Evolutionary conservation across 73 alveolate species (phyloP).

Genomic region (Paramecium sexaurelia): DNA sequence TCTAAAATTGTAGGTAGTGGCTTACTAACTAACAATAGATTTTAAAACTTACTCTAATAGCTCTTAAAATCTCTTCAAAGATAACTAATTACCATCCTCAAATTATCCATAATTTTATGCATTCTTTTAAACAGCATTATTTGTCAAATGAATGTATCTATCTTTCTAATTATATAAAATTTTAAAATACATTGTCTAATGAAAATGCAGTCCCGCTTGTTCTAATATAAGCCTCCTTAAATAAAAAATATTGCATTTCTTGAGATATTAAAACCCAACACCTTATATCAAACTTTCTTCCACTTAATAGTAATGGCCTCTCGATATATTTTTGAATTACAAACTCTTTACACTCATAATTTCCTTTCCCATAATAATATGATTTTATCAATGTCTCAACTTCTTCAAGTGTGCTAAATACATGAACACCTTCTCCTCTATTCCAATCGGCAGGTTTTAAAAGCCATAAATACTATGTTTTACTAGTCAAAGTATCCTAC

Average conservation of each 20-base stretch:
- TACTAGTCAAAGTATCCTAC: slow-evolving; percentile 38
- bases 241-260: slow-evolving; percentile 78
- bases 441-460: slow-evolving; percentile 80
- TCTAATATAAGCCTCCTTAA: slow-evolving; percentile 89
- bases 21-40: slow-evolving; percentile 30
- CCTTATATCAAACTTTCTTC: slow-evolving; percentile 95
- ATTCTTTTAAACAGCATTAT: slow-evolving; percentile 93
- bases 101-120: slow-evolving; percentile 85
- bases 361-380: neutral
- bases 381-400: slow-evolving; percentile 4
- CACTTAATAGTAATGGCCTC: slow-evolving; percentile 86
- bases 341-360: slow-evolving; percentile 70
- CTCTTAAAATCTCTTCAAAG: slow-evolving; percentile 78
- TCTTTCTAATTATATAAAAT: slow-evolving; percentile 64
- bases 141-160: slow-evolving; percentile 89
- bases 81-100: slow-evolving; percentile 95
- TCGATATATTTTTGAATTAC: slow-evolving; percentile 93
- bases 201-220: slow-evolving; percentile 79
- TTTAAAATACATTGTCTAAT: slow-evolving; percentile 68
- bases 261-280: slow-evolving; percentile 88
- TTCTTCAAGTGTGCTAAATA: slow-evolving; percentile 69
- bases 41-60: slow-evolving; percentile 65
- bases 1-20: slow-evolving; percentile 60
- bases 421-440: slow-evolving; percentile 82
- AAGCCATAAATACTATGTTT: slow-evolving; percentile 71